phyloP scores from a whole-genome alignment of 345 rosid species.

The Corchorus capsularis region DNA sequence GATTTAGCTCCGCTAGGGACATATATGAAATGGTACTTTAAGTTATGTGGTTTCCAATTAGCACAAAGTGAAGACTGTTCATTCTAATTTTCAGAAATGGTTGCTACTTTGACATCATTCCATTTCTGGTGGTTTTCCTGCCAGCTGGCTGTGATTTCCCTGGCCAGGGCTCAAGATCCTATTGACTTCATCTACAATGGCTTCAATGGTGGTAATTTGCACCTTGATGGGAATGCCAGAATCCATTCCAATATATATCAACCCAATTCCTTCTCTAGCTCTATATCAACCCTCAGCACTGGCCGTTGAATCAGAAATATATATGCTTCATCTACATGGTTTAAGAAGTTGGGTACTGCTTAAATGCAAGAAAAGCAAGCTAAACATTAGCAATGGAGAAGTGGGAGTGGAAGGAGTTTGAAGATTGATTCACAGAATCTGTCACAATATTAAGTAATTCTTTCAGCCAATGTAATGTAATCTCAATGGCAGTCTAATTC shows the following conservation, averaged over 20 bases:
- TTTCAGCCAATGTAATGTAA: neutral
- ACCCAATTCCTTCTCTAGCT: slow-evolving; percentile 23
- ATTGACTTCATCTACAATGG: slow-evolving; percentile 46
- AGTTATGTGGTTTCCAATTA: too few species aligned
- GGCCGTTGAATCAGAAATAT: slow-evolving; percentile 26
- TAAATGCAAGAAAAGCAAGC: neutral
- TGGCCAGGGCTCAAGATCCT: neutral
- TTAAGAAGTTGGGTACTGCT: neutral
- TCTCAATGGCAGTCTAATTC: neutral
- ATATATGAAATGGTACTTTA: too few species aligned
- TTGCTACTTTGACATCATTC: too few species aligned
- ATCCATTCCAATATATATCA: slow-evolving; percentile 38
- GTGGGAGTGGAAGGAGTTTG: neutral
- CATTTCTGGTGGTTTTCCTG: too few species aligned
- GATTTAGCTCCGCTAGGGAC: too few species aligned
- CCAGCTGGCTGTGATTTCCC: too few species aligned
- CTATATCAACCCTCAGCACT: slow-evolving; percentile 19
- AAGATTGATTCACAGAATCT: neutral
- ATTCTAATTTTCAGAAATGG: too few species aligned
- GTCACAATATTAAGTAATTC: neutral
- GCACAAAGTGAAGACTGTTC: too few species aligned
- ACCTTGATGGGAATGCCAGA: slow-evolving; percentile 35
- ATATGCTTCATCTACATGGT: neutral
- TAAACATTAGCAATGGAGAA: neutral
- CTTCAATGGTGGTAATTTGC: slow-evolving; percentile 38